A percentile compares a stretch with the other conserved stretches of the same genome.
Conservation (phyloP, 2,329 filamentous ascomycete genomes). For the Ceratocystis albifundus region DNA sequence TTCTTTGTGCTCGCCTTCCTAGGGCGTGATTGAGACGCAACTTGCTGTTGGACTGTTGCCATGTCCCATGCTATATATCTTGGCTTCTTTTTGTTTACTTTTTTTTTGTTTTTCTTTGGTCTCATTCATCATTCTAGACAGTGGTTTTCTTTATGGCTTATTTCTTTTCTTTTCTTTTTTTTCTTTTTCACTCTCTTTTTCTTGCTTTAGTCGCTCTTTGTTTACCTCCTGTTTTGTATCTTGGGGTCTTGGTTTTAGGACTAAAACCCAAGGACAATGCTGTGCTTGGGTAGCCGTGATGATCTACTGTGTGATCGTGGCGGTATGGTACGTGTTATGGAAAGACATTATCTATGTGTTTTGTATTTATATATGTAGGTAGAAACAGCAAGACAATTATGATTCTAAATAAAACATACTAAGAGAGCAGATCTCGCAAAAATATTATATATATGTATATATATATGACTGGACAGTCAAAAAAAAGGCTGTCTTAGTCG, state of each 20-base stretch:
- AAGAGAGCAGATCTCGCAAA: background rate
- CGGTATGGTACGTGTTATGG: background rate
- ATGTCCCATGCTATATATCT: no score
- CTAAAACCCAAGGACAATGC: background rate
- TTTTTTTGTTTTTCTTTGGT: no score
- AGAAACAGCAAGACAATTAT: no score
- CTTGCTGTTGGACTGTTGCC: no score
- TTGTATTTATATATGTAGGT: no score
- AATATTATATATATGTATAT: no score
- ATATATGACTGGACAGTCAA: background rate
- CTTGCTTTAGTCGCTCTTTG: background rate
- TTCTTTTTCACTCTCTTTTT: background rate
- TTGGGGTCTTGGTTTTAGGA: slow-evolving; percentile 11
- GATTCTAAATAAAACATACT: background rate
- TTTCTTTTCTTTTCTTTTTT: background rate
- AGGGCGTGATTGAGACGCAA: no score
- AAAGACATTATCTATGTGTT: no score
- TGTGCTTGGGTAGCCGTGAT: background rate
- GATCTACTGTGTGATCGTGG: background rate
- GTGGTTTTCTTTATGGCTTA: background rate
- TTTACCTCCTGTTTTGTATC: background rate
- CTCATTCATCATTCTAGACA: no score
- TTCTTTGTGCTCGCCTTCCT: background rate
- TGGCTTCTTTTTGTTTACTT: no score
- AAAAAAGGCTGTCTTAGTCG: background rate